A percentile compares a stretch with the other conserved stretches of the same genome.
phyloP scores from a whole-genome alignment of 192 early-diverging fungal species.

The Backusella tuberculispora region DNA sequence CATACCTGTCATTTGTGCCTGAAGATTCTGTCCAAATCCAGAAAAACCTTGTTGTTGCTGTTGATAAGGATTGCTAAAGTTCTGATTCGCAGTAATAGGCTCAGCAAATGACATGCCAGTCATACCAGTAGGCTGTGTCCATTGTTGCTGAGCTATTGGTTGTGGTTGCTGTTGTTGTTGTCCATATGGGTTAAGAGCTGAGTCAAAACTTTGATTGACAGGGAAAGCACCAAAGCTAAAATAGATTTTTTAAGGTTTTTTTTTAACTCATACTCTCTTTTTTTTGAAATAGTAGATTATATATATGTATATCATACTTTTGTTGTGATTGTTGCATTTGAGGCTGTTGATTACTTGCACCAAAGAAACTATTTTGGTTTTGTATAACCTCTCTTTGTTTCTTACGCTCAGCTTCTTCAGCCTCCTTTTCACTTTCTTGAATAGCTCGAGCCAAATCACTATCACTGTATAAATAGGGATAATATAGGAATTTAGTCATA shows the following conservation, averaged over 20 bases:
- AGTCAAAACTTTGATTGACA: conserved; percentile 20
- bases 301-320: background rate
- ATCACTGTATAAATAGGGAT: conserved; percentile 5
- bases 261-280: background rate
- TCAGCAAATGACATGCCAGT: conserved; percentile 24
- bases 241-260: background rate
- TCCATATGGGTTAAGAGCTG: conserved; percentile 29
- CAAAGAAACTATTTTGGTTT: conserved; percentile 19
- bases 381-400: conserved; percentile 22
- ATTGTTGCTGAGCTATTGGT: background rate
- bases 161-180: conserved; percentile 3
- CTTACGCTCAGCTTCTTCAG: conserved; percentile 30
- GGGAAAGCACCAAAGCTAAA: conserved; percentile 15
- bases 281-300: background rate
- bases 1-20: conserved; percentile 39
- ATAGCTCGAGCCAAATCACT: conserved; percentile 34
- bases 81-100: conserved; percentile 20
- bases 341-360: background rate
- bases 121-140: conserved; percentile 14
- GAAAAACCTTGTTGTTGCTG: conserved; percentile 34
- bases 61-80: conserved; percentile 22
- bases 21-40: conserved; percentile 19
- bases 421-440: conserved; percentile 36
- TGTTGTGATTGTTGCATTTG: background rate
- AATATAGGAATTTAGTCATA: background rate